These are phyloP conservation scores for Microcyclosporella mali DNA, from an alignment of 2,329 filamentous ascomycete species.

Conservation along the genomic window DNA sequence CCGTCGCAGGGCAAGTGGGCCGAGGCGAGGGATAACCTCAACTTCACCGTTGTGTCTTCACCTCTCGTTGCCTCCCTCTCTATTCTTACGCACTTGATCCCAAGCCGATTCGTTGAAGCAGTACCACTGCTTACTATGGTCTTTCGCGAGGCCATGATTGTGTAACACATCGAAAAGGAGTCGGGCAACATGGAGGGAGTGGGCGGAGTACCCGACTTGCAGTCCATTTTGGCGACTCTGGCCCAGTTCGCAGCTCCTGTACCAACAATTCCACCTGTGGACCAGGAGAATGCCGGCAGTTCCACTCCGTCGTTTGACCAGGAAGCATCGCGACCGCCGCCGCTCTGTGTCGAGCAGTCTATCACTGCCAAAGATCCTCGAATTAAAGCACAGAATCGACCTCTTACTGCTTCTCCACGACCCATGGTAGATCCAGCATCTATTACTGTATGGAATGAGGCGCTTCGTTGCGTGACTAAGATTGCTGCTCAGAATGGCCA, in stretches of 20 bases:
- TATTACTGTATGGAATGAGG: conserved; percentile 45
- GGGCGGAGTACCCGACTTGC: conserved; percentile 29
- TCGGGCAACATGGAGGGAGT: too few species aligned
- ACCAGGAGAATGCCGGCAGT: neutral
- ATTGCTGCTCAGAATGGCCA: conserved; percentile 40
- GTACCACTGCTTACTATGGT: too few species aligned
- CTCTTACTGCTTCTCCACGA: conserved; percentile 16
- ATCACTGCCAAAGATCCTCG: conserved; percentile 23
- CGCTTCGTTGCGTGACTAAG: conserved; percentile 43
- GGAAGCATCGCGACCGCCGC: conserved; percentile 1
- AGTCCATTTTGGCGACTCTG: conserved; percentile 32
- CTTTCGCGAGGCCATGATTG: too few species aligned
- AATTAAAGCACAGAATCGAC: conserved; percentile 20
- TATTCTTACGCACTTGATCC: too few species aligned
- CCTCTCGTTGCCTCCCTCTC: too few species aligned
- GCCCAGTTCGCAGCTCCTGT: conserved; percentile 17
- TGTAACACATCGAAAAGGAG: too few species aligned
- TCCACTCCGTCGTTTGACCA: neutral
- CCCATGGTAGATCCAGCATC: conserved; percentile 41
- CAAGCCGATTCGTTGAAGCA: too few species aligned
- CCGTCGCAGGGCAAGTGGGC: too few species aligned
- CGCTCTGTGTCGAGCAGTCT: conserved; percentile 2
- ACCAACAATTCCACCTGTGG: neutral
- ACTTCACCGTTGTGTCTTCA: too few species aligned
- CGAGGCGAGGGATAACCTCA: too few species aligned